A percentile compares a stretch with the other conserved stretches of the same genome.
Evolutionary conservation across 805 yeast genomes (phyloP).

Genomic region (Yamadazyma philogaea): DNA sequence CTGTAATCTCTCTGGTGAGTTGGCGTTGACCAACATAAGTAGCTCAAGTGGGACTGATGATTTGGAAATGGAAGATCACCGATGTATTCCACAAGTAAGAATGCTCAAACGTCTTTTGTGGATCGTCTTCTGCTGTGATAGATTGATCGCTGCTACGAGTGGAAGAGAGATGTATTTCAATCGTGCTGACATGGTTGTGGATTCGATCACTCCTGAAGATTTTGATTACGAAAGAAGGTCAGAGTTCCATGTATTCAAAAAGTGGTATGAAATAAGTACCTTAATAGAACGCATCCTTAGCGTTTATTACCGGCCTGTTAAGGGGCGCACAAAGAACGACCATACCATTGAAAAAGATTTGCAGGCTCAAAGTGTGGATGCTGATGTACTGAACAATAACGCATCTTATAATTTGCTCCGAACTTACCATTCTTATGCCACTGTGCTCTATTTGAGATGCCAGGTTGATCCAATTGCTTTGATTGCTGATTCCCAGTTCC

Average conservation of each 20-base stretch:
- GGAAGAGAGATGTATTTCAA: constrained; percentile 24
- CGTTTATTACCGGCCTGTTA: constrained; percentile 25
- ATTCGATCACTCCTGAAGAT: constrained; percentile 19
- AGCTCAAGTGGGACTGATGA: constrained; percentile 14
- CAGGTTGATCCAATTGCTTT: constrained; percentile 25
- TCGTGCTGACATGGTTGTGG: constrained; percentile 22
- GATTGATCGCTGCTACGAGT: constrained; percentile 24
- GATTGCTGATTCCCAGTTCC: constrained; percentile 8
- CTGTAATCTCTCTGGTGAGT: constrained; percentile 21
- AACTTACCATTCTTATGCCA: constrained; percentile 17
- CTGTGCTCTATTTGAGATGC: constrained; percentile 23
- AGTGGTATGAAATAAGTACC: constrained; percentile 20
- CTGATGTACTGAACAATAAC: constrained; percentile 10
- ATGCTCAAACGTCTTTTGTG: constrained; percentile 21
- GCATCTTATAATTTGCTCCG: constrained; percentile 15
- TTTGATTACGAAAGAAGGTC: constrained; percentile 19
- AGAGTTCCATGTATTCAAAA: constrained; percentile 21
- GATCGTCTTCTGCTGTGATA: constrained; percentile 26
- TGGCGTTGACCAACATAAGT: constrained; percentile 25
- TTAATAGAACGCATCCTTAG: constrained; percentile 23
- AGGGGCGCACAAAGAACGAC: constrained; percentile 20
- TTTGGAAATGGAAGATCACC: background rate
- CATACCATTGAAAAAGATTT: constrained; percentile 21
- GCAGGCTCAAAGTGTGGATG: constrained; percentile 8
- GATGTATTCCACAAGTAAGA: background rate